phyloP scores from a whole-genome alignment of 495 filamentous ascomycete species.

The Tuber indicum region DNA sequence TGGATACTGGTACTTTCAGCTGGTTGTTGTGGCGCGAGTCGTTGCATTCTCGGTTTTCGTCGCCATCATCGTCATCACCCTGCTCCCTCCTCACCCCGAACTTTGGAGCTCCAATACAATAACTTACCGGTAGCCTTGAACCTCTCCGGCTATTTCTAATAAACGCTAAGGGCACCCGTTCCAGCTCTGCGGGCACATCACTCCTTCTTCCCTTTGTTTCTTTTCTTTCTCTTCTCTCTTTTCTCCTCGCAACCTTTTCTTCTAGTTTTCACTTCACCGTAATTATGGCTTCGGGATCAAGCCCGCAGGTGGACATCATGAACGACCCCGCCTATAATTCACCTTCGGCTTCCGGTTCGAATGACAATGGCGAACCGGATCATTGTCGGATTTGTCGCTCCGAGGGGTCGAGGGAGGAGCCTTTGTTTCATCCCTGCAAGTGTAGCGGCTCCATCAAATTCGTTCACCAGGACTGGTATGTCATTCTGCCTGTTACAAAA shows the following conservation, averaged over 20 bases:
- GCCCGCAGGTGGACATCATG: constrained; percentile 54
- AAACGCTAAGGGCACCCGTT: not conserved
- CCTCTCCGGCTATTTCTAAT: not conserved
- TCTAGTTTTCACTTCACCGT: not conserved
- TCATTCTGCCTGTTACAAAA: not conserved
- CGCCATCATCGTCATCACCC: not conserved
- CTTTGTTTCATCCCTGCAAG: constrained; percentile 95
- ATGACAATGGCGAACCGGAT: constrained; percentile 52
- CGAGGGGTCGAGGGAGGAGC: constrained; percentile 75
- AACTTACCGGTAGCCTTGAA: not conserved
- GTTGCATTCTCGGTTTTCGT: not conserved
- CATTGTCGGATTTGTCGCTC: constrained; percentile 94
- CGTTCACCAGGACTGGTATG: constrained; percentile 82
- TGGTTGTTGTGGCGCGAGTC: not conserved
- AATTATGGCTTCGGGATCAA: constrained; percentile 30
- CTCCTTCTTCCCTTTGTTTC: constrained; percentile 41
- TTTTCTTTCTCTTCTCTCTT: constrained; percentile 45
- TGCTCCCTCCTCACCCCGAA: not conserved
- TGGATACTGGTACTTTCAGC: not conserved
- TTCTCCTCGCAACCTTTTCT: constrained; percentile 33
- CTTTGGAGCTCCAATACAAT: not conserved
- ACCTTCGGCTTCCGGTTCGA: constrained; percentile 36
- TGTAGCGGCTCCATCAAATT: constrained; percentile 98
- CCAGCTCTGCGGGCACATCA: not conserved
- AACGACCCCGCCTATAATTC: constrained; percentile 56